Evolutionary conservation across 202 grass and related monocot genomes (phyloP).

Genomic region (Tripidium arundinaceum): DNA sequence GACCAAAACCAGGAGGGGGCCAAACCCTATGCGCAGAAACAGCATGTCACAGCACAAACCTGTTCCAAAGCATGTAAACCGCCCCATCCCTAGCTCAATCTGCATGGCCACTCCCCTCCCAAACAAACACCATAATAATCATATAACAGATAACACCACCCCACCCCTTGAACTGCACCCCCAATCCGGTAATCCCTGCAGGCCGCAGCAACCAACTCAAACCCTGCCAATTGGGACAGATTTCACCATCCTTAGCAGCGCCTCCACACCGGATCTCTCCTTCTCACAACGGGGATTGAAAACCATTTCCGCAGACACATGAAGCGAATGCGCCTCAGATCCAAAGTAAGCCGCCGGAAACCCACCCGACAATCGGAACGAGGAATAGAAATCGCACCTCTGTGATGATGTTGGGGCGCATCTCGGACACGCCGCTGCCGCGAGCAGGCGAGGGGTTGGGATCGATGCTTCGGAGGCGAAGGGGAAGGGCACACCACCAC

Average conservation of each 20-base stretch:
- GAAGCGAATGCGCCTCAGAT: slow-evolving; percentile 30
- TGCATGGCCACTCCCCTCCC: neutral
- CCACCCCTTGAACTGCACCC: neutral
- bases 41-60: neutral
- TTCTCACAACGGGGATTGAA: neutral
- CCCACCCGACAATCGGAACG: too few species aligned
- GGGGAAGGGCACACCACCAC: neutral
- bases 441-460: neutral
- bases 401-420: slow-evolving; percentile 87
- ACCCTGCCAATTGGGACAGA: neutral
- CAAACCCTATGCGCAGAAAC: neutral
- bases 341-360: too few species aligned
- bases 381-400: slow-evolving; percentile 61
- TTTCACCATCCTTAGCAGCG: neutral
- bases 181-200: neutral
- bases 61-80: neutral
- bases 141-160: neutral
- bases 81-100: neutral
- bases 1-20: neutral
- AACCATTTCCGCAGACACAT: neutral
- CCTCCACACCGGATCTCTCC: neutral
- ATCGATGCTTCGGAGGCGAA: slow-evolving; percentile 21
- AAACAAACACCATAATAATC: slow-evolving; percentile 8
- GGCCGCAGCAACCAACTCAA: neutral
- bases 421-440: slow-evolving; percentile 36